Conservation (phyloP, 2,329 filamentous ascomycete genomes). For the Diplodia intermedia region DNA sequence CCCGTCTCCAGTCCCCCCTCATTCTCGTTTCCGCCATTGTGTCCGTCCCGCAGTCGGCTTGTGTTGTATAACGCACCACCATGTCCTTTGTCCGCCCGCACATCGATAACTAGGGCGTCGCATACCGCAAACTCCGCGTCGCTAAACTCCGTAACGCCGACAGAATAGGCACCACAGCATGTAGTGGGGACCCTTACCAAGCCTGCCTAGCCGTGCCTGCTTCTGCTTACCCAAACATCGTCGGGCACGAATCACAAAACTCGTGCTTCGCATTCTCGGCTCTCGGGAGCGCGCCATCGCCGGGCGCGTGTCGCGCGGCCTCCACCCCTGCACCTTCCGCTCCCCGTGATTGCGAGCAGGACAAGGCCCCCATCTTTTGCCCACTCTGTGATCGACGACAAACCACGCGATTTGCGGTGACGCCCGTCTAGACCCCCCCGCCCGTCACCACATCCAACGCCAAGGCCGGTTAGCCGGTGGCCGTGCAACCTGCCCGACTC, state of each 20-base stretch:
- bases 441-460: background rate
- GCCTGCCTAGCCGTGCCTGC: background rate
- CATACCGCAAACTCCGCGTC: background rate
- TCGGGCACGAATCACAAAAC: no score
- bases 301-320: background rate
- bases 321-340: conserved; percentile 15
- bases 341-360: background rate
- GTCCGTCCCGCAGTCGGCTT: background rate
- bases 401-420: conserved; percentile 4
- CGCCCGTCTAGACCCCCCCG: background rate
- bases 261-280: conserved; percentile 1
- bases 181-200: conserved; percentile 3
- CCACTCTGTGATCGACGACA: background rate
- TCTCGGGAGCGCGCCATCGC: conserved; percentile 13
- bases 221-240: background rate
- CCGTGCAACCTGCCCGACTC: background rate
- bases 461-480: background rate
- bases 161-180: background rate
- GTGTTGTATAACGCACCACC: background rate
- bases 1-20: background rate
- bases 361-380: background rate
- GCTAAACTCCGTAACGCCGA: conserved; percentile 11
- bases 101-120: background rate
- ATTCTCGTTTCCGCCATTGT: background rate
- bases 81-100: background rate